Conservation (phyloP, 805 yeast species). For the Yamadazyma ubonensis region DNA sequence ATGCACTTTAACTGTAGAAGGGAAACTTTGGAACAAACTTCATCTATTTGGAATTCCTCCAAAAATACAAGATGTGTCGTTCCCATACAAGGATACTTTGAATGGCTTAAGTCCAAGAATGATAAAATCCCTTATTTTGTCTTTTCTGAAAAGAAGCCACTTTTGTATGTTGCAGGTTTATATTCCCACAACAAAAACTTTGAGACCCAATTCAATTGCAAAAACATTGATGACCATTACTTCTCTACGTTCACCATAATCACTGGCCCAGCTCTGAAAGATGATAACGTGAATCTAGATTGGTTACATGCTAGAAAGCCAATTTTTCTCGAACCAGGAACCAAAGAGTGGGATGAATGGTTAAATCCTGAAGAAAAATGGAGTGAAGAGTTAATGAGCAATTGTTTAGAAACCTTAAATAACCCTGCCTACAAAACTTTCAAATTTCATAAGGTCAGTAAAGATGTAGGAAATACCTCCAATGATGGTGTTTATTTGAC, state of each 20-base stretch:
- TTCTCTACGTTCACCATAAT: slow-evolving; percentile 62
- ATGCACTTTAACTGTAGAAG: slow-evolving; percentile 72
- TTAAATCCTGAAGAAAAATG: slow-evolving; percentile 45
- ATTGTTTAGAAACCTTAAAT: slow-evolving; percentile 35
- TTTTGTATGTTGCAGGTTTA: slow-evolving; percentile 62
- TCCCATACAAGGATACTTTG: slow-evolving; percentile 82
- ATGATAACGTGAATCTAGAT: slow-evolving; percentile 47
- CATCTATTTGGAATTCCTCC: slow-evolving; percentile 59
- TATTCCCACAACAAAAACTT: slow-evolving; percentile 38
- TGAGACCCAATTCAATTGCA: slow-evolving; percentile 20
- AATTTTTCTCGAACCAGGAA: slow-evolving; percentile 57
- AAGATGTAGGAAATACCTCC: slow-evolving; percentile 61
- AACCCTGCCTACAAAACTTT: slow-evolving; percentile 37
- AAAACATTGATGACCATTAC: slow-evolving; percentile 17
- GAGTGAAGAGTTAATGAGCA: slow-evolving; percentile 37
- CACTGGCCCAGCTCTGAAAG: slow-evolving; percentile 59
- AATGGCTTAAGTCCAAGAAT: slow-evolving; percentile 56
- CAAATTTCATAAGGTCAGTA: slow-evolving; percentile 54
- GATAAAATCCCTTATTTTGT: slow-evolving; percentile 66
- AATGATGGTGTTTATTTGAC: slow-evolving; percentile 46
- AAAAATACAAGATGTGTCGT: slow-evolving; percentile 63
- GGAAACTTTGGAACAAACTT: slow-evolving; percentile 53
- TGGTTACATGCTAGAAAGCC: slow-evolving; percentile 86
- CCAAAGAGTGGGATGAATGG: slow-evolving; percentile 65
- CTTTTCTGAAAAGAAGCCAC: slow-evolving; percentile 46